Evolutionary conservation across 2,329 filamentous ascomycete genomes (phyloP), one percentile per base, ranked within the genome.

Genomic region (Paracamarosporium sp.): DNA sequence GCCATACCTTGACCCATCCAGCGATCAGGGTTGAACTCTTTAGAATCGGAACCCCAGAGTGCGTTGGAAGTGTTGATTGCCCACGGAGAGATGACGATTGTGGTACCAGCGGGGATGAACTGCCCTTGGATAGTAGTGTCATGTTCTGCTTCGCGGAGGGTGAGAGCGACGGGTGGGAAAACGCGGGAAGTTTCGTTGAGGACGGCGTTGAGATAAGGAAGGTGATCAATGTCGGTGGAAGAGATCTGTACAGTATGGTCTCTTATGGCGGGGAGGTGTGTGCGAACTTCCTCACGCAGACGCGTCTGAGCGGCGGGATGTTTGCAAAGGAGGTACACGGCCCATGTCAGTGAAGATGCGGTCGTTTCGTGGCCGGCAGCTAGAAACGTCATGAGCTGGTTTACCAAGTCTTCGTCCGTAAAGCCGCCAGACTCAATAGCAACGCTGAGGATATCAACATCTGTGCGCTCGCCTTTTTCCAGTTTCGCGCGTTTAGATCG

Each of bases 341-440:
- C 80, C 83, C 84, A 86, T 31, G 80, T 81, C 56, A 86, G 73
- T 17, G 83, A 79, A 13, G 77, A 79, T 1, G 84, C 82, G 7
- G 84, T 86, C 0, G 85, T 87, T 73, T 86, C 84, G 61, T 87
- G 81, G 40, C 80, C 82, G 0, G 92, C 92, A 0, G 89, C 90
- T 5, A 96, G 85, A 79, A 96, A 95, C 0, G 91, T 96, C 91
- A 96, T 95, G 72, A 95, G 85, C 77, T 96, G 92, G 73, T 95
- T 90, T 33, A 92, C 86, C n/a, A 96, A 85, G 59, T 92, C 87
- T 47, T 92, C 90, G 61, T 95, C 91, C 12, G 79, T 85, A 76
- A 96, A 95, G 5, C 82, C 86, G 45, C 90, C 90, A 36, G 88
- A 92, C 71, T 89, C 85, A 46, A 96, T 80, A 15, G 92, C 92